A percentile compares a stretch with the other conserved stretches of the same genome.
Conservation (phyloP, 2,329 filamentous ascomycete genomes). For the Mariannaea elegans region DNA sequence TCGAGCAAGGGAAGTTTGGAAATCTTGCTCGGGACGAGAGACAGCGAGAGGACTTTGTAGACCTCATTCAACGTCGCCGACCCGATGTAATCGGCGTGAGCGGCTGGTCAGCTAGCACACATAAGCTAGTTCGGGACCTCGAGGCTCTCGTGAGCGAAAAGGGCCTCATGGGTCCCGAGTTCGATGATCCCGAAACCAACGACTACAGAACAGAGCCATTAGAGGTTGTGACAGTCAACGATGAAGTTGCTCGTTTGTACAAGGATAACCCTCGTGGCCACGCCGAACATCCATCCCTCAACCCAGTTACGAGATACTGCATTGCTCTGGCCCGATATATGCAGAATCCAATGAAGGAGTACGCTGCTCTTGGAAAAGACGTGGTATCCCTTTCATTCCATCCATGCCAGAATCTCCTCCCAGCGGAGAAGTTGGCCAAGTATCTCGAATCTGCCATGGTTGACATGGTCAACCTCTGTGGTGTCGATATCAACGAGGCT, state of each 20-base stretch:
- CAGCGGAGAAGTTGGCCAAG: conserved; percentile 85
- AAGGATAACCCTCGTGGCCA: conserved; percentile 85
- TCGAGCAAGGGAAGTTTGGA: conserved; percentile 87
- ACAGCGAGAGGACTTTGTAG: conserved; percentile 75
- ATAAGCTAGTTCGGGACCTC: conserved; percentile 83
- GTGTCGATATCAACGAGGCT: conserved; percentile 94
- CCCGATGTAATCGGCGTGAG: conserved; percentile 92
- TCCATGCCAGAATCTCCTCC: conserved; percentile 86
- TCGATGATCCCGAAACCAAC: conserved; percentile 79
- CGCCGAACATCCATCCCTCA: conserved; percentile 82
- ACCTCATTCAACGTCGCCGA: conserved; percentile 79
- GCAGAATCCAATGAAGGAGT: conserved; percentile 96
- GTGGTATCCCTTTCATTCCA: conserved; percentile 89
- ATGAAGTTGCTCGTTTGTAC: conserved; percentile 96
- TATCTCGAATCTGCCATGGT: conserved; percentile 96
- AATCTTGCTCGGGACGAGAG: conserved; percentile 78
- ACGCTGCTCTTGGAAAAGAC: conserved; percentile 90
- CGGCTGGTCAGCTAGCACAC: conserved; percentile 87
- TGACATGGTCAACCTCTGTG: conserved; percentile 96
- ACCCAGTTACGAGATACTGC: conserved; percentile 85
- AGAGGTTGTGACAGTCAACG: conserved; percentile 91
- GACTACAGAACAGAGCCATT: conserved; percentile 81
- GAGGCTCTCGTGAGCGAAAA: conserved; percentile 81
- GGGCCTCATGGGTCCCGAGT: conserved; percentile 81
- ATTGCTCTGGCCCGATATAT: conserved; percentile 89